phyloP scores from a whole-genome alignment of 2,329 filamentous ascomycete species.

The Shiraia sp. region DNA sequence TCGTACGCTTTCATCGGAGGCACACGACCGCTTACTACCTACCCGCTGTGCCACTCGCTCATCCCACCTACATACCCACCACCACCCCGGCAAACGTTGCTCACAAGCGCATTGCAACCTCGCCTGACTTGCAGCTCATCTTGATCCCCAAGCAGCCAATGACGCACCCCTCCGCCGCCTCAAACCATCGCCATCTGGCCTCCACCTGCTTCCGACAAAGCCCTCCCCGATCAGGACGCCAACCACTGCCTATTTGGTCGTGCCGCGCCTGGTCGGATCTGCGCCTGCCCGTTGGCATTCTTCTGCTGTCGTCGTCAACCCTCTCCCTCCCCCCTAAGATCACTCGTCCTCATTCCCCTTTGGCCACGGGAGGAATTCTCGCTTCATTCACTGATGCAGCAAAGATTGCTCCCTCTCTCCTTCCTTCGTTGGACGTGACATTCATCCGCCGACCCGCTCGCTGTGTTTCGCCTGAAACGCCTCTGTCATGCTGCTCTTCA shows the following conservation, averaged over 20 bases:
- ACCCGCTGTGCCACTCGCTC: no score
- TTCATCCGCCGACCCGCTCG: constrained; percentile 6
- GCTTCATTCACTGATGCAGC: no score
- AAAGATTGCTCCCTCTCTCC: background rate
- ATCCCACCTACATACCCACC: no score
- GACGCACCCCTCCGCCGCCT: constrained; percentile 14
- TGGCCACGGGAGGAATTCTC: constrained; percentile 8
- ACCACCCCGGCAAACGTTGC: constrained; percentile 4
- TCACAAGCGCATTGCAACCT: constrained; percentile 9
- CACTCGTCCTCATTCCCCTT: constrained; percentile 9
- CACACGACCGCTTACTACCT: background rate
- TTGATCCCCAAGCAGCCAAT: constrained; percentile 8
- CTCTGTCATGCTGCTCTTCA: constrained; percentile 23
- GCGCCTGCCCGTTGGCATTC: constrained; percentile 5
- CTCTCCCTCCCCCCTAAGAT: constrained; percentile 4
- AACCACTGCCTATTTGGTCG: background rate
- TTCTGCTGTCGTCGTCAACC: background rate
- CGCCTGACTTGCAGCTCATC: constrained; percentile 12
- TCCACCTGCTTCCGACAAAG: constrained; percentile 6
- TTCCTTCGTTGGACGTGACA: background rate
- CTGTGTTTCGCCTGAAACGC: constrained; percentile 16
- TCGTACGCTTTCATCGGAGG: background rate
- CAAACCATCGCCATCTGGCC: no score
- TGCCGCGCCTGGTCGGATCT: constrained; percentile 1
- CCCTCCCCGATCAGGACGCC: background rate